These are phyloP conservation scores for Scedosporium aurantiacum DNA, from an alignment of 2,329 filamentous ascomycete species.

Conservation along the genomic window DNA sequence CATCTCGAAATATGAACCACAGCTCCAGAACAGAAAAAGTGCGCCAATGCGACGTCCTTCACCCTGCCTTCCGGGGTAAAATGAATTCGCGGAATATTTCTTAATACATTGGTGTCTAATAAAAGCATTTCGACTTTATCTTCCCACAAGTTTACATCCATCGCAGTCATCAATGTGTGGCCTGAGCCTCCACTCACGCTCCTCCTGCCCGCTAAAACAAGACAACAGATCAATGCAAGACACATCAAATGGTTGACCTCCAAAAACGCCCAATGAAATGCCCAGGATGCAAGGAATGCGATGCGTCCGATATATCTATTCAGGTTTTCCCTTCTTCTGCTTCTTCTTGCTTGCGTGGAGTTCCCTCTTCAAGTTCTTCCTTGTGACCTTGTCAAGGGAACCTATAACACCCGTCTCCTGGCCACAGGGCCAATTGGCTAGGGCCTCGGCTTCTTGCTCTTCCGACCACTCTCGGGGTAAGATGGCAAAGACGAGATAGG, in stretches of 20 bases:
- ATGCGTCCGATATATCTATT: neutral
- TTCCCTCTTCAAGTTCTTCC: constrained; percentile 47
- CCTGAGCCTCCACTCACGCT: too few species aligned
- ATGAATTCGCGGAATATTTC: too few species aligned
- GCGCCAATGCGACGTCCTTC: too few species aligned
- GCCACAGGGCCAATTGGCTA: constrained; percentile 52
- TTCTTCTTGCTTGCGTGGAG: constrained; percentile 34
- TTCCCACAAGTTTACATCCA: neutral
- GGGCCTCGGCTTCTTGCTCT: constrained; percentile 63
- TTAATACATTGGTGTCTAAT: too few species aligned
- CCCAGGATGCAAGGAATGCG: neutral
- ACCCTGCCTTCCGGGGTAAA: too few species aligned
- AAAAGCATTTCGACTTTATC: too few species aligned
- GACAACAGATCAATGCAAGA: neutral
- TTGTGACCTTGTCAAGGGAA: constrained; percentile 39
- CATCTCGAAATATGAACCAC: neutral
- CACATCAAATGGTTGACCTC: neutral
- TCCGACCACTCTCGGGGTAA: constrained; percentile 78
- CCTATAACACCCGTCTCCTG: constrained; percentile 41
- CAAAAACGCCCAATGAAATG: neutral
- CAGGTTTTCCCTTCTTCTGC: constrained; percentile 19
- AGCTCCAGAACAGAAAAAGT: neutral
- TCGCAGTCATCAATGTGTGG: neutral
- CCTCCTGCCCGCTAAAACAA: too few species aligned
- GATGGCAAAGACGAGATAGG: constrained; percentile 89